Evolutionary conservation across 768 basidiomycete genomes (phyloP).

Genomic region (Clavaria fumosa): DNA sequence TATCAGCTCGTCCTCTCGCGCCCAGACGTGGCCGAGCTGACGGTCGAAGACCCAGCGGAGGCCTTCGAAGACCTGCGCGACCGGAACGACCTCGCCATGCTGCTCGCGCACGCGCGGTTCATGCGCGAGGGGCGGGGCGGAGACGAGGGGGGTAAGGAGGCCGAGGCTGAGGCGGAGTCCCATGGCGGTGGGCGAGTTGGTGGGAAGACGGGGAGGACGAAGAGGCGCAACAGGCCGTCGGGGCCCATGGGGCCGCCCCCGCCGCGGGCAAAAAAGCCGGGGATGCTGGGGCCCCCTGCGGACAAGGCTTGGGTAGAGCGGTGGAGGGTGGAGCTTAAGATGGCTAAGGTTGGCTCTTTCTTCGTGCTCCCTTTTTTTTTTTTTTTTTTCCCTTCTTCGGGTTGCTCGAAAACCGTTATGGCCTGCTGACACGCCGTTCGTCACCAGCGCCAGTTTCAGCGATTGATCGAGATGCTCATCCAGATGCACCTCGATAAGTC

Average conservation of each 20-base stretch:
- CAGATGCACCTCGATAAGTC: constrained; percentile 50
- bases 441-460: constrained; percentile 91
- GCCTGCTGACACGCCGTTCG: no score
- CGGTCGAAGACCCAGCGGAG: constrained; percentile 96
- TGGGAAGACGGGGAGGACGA: constrained; percentile 28
- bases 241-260: constrained; percentile 66
- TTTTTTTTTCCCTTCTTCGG: no score
- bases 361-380: no score
- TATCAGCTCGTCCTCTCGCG: constrained; percentile 60
- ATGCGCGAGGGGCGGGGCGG: constrained; percentile 59
- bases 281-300: constrained; percentile 63
- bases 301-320: constrained; percentile 65
- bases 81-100: constrained; percentile 73
- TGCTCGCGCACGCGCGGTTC: constrained; percentile 49
- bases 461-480: constrained; percentile 84
- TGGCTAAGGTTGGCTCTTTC: constrained; percentile 59
- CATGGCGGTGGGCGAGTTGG: constrained; percentile 37
- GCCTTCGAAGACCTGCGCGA: constrained; percentile 95
- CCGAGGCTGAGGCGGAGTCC: no score
- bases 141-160: no score
- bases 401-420: no score
- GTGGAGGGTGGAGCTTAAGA: constrained; percentile 73
- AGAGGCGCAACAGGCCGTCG: constrained; percentile 12
- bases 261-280: no score
- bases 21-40: constrained; percentile 72